Evolutionary conservation across 352 stramenopile genomes (phyloP).

Genomic region (Vaucheria bursata): DNA sequence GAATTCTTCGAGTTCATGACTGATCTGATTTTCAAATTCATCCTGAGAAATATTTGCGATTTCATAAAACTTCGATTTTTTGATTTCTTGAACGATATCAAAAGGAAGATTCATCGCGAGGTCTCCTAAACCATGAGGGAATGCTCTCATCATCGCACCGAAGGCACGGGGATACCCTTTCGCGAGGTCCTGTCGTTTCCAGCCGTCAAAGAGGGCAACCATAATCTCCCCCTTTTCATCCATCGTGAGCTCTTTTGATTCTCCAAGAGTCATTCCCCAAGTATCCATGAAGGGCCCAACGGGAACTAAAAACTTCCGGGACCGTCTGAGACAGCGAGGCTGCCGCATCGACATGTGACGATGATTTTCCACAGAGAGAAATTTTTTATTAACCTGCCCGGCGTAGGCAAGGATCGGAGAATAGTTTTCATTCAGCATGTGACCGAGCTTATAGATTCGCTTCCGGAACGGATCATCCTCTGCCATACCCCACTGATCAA

Average conservation of each 20-base stretch:
- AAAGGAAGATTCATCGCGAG: neutral
- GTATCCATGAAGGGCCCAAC: neutral
- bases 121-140: neutral
- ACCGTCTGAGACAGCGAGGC: neutral
- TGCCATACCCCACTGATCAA: neutral
- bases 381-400: neutral
- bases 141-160: neutral
- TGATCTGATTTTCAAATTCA: neutral
- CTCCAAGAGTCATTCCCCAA: neutral
- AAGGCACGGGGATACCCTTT: neutral
- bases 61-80: neutral
- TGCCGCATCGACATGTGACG: neutral
- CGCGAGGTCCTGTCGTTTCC: neutral
- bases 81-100: neutral
- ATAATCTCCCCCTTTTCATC: neutral
- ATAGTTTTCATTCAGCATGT: neutral
- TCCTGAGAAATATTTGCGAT: neutral
- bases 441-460: neutral
- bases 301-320: neutral
- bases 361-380: constrained; percentile 1
- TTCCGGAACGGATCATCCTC: neutral
- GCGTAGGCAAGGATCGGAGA: neutral
- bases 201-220: neutral
- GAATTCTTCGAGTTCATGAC: neutral
- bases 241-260: neutral